Base-by-base conservation (phyloP, 1,139 yeast genomes). In the Kodamaea sp. region DNA sequence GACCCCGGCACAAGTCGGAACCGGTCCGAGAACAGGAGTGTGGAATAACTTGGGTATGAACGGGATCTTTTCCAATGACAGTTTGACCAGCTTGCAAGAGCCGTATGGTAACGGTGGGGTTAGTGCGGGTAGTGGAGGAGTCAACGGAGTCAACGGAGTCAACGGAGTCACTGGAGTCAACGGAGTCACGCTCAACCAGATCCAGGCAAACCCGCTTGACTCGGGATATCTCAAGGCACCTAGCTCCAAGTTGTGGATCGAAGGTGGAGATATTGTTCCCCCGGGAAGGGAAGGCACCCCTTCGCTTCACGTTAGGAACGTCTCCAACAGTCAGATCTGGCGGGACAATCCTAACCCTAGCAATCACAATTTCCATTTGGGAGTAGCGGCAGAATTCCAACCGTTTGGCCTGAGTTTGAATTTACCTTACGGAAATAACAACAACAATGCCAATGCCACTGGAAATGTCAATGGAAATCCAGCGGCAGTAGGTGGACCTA, bases 291-390 rank as follows among this genome's bases (percentile, higher is more conserved):
- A 31, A 28, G 47, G 52, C 24, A 60, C 55, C 43, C 47, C 51
- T 20, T 40, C 22, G 11, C 9, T 9, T 5, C 45, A 41, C 22
- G 38, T 30, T 5, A 34, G 64, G 14, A 47, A 49, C 11, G 55
- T 56, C 8, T 58, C 64, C 20, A 47, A 49, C 27, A 55, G 57
- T 24, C 63, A 58, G 34, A 56, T 62, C 27, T 62, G 67, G 67
- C 43, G 64, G 30, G 58, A 55, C 41, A 28, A 19, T 22, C 15
- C 31, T 41, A 28, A 19, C 24, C 15, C 31, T 10, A 31, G 48
- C 16, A 43, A 38, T 22, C 51, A 48, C 28, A 42, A 41, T 28
- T 48, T 48, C 34, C 42, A 49, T 29, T 32, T 47, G 18, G 46
- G 47, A 8, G 35, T 35, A n/a, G n/a, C n/a, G 39, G 39, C 38